phyloP scores from a whole-genome alignment of 495 filamentous ascomycete genomes.

The Hyaloscypha bicolor region DNA sequence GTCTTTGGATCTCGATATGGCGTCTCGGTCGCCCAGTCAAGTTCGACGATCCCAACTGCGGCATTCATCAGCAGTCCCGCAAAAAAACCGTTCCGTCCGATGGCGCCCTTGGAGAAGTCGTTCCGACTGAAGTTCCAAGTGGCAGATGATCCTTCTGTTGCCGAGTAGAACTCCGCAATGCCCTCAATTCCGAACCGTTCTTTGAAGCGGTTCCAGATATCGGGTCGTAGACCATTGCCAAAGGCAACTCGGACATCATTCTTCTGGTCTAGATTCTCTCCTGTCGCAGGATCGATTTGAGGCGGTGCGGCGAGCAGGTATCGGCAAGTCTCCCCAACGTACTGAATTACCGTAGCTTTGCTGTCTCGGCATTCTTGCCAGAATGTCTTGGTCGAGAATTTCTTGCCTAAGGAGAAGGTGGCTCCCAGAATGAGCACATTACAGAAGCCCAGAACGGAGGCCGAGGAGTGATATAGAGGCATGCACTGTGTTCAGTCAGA shows the following conservation, averaged over 20 bases:
- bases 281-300: slow-evolving; percentile 61
- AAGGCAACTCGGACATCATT: slow-evolving; percentile 81
- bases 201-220: slow-evolving; percentile 89
- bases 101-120: slow-evolving; percentile 73
- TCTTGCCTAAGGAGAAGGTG: slow-evolving; percentile 73
- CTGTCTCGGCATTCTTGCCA: slow-evolving; percentile 76
- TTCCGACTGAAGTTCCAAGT: slow-evolving; percentile 79
- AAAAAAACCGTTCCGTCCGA: slow-evolving; percentile 75
- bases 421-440: slow-evolving; percentile 59
- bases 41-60: slow-evolving; percentile 61
- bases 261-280: slow-evolving; percentile 74
- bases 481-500: slow-evolving; percentile 62
- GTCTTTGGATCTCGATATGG: slow-evolving; percentile 74
- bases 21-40: slow-evolving; percentile 71
- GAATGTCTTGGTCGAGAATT: slow-evolving; percentile 82
- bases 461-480: slow-evolving; percentile 93
- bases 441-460: slow-evolving; percentile 68
- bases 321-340: slow-evolving; percentile 92
- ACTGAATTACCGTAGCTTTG: slow-evolving; percentile 83
- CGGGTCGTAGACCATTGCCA: slow-evolving; percentile 90
- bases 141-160: slow-evolving; percentile 77
- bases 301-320: slow-evolving; percentile 81
- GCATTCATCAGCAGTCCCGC: slow-evolving; percentile 54
- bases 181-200: slow-evolving; percentile 80
- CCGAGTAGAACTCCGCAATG: slow-evolving; percentile 87